Conservation (phyloP, 2,329 filamentous ascomycete genomes). For the Ceratocystis cubensis region DNA sequence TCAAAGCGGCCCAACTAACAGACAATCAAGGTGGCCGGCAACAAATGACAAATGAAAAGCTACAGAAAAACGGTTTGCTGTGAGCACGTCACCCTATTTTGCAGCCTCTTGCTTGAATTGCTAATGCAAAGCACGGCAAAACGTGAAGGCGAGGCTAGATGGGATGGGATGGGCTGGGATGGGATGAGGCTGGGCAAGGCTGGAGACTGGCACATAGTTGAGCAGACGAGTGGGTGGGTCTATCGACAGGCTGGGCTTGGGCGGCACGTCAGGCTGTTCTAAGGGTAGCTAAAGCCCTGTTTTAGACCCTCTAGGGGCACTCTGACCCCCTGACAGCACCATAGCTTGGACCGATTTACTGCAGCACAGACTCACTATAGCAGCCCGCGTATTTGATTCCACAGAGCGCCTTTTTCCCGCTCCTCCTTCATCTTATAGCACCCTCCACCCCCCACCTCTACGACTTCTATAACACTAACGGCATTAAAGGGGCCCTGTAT, state of each 20-base stretch:
- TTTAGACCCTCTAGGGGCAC: no score
- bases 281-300: no score
- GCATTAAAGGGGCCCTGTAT: neutral
- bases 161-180: neutral
- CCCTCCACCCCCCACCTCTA: no score
- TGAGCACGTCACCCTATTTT: no score
- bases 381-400: no score
- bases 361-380: neutral
- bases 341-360: neutral
- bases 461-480: no score
- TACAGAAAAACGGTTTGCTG: no score
- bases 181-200: constrained; percentile 6
- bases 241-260: neutral
- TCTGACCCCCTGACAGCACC: neutral
- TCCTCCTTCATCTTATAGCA: no score
- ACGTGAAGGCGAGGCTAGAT: neutral
- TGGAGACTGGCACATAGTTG: neutral
- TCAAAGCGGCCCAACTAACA: neutral
- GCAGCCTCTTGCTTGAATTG: no score
- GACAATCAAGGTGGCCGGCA: neutral
- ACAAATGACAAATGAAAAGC: neutral
- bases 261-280: no score
- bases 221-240: neutral
- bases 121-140: no score
- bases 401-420: no score